Conservation (phyloP, 768 basidiomycete species). For the Glaciozyma martinii region DNA sequence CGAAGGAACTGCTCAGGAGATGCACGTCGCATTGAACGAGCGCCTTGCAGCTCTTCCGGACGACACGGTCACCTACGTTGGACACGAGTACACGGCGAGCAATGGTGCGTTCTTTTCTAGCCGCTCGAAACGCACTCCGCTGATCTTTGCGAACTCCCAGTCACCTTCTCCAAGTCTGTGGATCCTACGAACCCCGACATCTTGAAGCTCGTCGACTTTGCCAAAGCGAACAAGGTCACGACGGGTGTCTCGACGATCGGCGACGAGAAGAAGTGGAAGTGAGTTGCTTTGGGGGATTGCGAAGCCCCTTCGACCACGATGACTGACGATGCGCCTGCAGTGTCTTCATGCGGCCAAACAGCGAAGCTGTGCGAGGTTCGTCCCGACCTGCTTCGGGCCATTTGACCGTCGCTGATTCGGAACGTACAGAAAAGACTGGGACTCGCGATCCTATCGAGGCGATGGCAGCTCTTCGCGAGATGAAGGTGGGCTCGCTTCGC, state of each 20-base stretch:
- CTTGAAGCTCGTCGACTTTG: constrained; percentile 52
- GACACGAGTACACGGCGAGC: constrained; percentile 75
- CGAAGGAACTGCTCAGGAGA: constrained; percentile 55
- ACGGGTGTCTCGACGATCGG: constrained; percentile 71
- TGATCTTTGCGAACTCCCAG: neutral
- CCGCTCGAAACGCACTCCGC: constrained; percentile 37
- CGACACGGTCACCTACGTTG: constrained; percentile 71
- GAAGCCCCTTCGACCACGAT: too few species aligned
- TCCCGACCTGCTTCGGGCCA: neutral
- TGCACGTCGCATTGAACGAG: constrained; percentile 65
- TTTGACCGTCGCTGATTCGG: neutral
- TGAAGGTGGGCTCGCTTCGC: constrained; percentile 46
- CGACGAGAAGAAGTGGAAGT: constrained; percentile 87
- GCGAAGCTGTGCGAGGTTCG: constrained; percentile 56
- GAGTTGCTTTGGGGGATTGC: too few species aligned
- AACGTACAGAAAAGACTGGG: constrained; percentile 41
- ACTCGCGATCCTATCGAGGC: constrained; percentile 50
- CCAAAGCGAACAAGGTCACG: constrained; percentile 54
- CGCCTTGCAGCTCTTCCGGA: constrained; percentile 61
- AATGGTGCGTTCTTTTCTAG: constrained; percentile 24
- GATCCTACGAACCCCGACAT: constrained; percentile 53
- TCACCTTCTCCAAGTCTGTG: constrained; percentile 30
- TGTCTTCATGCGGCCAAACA: constrained; percentile 76
- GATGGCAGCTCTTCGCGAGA: constrained; percentile 65
- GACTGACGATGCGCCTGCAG: too few species aligned